Conservation (phyloP, 345 rosid genomes). For the Eucalyptus erythrocorys region DNA sequence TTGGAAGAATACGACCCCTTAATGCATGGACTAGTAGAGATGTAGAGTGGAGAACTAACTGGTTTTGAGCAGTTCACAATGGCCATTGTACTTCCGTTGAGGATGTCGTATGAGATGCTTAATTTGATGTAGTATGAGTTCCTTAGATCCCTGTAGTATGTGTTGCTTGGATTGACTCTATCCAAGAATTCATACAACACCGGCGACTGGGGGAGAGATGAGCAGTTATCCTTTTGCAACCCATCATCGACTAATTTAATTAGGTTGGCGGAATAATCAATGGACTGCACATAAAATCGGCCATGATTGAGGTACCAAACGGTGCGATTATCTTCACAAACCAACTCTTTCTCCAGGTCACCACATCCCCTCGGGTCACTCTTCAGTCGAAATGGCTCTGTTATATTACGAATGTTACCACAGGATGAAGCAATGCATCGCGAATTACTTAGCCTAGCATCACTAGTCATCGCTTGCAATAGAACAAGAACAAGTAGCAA, state of each 20-base stretch:
- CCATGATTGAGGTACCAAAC: not conserved
- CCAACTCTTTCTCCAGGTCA: accelerated
- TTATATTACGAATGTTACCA: not conserved
- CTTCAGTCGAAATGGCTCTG: accelerated
- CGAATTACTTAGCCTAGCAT: accelerated
- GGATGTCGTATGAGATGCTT: no score
- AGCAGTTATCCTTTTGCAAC: not conserved
- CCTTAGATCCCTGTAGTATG: no score
- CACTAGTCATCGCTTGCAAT: not conserved
- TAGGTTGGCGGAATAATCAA: accelerated
- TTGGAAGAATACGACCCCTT: not conserved
- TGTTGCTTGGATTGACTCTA: no score
- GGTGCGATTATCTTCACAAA: not conserved
- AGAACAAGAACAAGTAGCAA: not conserved
- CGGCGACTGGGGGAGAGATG: not conserved
- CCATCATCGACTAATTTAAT: not conserved
- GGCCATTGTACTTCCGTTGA: not conserved
- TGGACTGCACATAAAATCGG: not conserved
- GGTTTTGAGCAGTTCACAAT: not conserved
- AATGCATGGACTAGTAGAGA: not conserved
- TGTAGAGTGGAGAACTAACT: not conserved
- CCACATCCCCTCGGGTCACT: not conserved
- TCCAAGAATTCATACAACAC: not conserved
- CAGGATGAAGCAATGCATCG: not conserved
- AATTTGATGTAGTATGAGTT: accelerated